phyloP scores from a whole-genome alignment of 129 eudicot species.

The Apium graveolens region DNA sequence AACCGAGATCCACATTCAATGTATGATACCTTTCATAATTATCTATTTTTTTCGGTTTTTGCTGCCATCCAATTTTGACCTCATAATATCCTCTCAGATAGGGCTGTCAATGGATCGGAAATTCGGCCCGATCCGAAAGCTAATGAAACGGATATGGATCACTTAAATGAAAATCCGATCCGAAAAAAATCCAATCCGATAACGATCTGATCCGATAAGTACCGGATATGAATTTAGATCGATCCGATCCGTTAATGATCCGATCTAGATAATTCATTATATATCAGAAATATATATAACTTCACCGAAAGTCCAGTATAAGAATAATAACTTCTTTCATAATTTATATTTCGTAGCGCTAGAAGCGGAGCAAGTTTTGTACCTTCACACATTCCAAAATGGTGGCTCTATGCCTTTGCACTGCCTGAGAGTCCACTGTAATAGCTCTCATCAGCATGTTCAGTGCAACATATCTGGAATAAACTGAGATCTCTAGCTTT shows the following conservation, averaged over 20 bases:
- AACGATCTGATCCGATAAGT: too few relatives aligned
- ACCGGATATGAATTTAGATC: too few relatives aligned
- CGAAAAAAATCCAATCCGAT: too few relatives aligned
- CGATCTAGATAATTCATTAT: too few relatives aligned
- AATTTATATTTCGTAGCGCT: not conserved
- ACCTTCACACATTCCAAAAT: conserved; percentile 99
- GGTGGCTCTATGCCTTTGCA: conserved; percentile 98
- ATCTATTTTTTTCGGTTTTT: not conserved
- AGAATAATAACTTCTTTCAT: not conserved
- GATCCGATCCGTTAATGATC: too few relatives aligned
- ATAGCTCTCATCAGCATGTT: conserved; percentile 96
- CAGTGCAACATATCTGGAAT: conserved; percentile 89
- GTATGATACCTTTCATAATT: not conserved
- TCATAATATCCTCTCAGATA: too few relatives aligned
- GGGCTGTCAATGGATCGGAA: too few relatives aligned
- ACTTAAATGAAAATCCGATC: too few relatives aligned
- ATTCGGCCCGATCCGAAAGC: too few relatives aligned
- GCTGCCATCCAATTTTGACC: too few relatives aligned
- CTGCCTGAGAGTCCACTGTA: conserved; percentile 89
- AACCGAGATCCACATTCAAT: not conserved
- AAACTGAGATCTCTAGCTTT: conserved; percentile 13
- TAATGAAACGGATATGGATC: too few relatives aligned
- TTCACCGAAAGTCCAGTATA: not conserved
- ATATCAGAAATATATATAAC: too few relatives aligned
- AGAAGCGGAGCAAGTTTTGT: conserved; percentile 10